Percentiles rank a stretch among this genome's conserved stretches.
Evolutionary conservation across 768 basidiomycete genomes (phyloP).

Genomic region (Austroboletus eburneus): DNA sequence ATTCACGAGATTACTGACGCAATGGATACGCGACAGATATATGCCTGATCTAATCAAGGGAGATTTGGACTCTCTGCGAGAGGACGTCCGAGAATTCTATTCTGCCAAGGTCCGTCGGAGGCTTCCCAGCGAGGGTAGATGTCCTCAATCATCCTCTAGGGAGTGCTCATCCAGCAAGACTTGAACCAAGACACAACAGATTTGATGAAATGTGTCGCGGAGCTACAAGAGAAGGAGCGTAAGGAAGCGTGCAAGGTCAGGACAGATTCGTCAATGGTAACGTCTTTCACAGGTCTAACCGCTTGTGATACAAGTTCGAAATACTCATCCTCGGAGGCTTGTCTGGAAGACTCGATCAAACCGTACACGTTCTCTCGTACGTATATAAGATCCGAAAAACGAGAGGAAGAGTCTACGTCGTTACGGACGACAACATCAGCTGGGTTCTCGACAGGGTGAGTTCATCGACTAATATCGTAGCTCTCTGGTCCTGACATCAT

Average conservation of each 20-base stretch:
- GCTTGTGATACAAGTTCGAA: conserved; percentile 44
- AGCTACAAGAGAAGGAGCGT: conserved; percentile 56
- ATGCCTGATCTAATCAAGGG: conserved; percentile 88
- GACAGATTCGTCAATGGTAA: not conserved
- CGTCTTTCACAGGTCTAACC: not conserved
- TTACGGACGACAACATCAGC: conserved; percentile 88
- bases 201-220: conserved; percentile 84
- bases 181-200: conserved; percentile 84
- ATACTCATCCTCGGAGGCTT: conserved; percentile 84
- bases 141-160: conserved; percentile 38
- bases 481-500: not conserved
- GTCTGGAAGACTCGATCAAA: conserved; percentile 91
- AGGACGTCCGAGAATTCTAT: conserved; percentile 73
- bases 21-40: conserved; percentile 41
- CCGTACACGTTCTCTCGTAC: conserved; percentile 82
- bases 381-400: conserved; percentile 72
- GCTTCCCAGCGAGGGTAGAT: not conserved
- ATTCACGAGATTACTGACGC: not conserved
- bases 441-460: conserved; percentile 82
- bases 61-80: conserved; percentile 84
- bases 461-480: not conserved
- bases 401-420: conserved; percentile 59
- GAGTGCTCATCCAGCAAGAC: conserved; percentile 65
- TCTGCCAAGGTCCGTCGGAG: conserved; percentile 42
- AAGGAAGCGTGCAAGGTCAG: conserved; percentile 37